phyloP scores from a whole-genome alignment of 1,284 basidiomycete genomes.

The Ustilago xerochloae region DNA sequence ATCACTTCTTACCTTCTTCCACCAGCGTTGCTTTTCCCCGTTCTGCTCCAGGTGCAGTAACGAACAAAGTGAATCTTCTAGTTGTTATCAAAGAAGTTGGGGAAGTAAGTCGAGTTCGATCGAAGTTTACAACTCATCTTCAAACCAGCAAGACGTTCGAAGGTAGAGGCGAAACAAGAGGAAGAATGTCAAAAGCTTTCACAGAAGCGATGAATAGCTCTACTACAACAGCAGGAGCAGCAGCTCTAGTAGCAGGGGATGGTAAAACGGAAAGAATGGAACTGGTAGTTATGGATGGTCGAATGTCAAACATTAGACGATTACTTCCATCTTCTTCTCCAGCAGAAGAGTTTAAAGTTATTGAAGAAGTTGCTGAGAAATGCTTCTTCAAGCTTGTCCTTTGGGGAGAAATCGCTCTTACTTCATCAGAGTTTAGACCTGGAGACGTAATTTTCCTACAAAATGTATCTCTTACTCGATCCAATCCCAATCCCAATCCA shows the following conservation, averaged over 20 bases:
- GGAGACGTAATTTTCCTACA: slow-evolving; percentile 29
- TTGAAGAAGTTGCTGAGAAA: slow-evolving; percentile 10
- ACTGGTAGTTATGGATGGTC: slow-evolving; percentile 32
- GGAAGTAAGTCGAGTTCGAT: slow-evolving; percentile 7
- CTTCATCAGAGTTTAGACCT: not conserved
- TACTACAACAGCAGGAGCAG: not conserved
- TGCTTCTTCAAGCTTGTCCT: slow-evolving; percentile 20
- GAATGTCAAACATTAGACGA: slow-evolving; percentile 1
- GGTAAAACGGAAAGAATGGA: slow-evolving; percentile 12
- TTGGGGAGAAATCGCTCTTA: slow-evolving; percentile 19
- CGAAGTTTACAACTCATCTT: slow-evolving; percentile 1
- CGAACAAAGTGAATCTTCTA: slow-evolving; percentile 15
- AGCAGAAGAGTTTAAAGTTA: not conserved
- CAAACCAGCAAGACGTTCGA: not conserved
- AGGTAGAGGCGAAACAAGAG: not conserved
- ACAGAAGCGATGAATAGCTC: not conserved
- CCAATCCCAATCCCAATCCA: no score
- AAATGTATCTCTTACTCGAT: slow-evolving; percentile 17
- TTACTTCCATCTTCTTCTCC: not conserved
- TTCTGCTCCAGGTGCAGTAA: not conserved
- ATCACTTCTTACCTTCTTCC: slow-evolving; percentile 9
- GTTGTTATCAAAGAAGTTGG: slow-evolving; percentile 34
- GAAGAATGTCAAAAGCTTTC: not conserved
- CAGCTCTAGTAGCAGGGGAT: not conserved
- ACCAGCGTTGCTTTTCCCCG: not conserved